phyloP scores from a whole-genome alignment of 345 rosid species.

The Salix dunnii region DNA sequence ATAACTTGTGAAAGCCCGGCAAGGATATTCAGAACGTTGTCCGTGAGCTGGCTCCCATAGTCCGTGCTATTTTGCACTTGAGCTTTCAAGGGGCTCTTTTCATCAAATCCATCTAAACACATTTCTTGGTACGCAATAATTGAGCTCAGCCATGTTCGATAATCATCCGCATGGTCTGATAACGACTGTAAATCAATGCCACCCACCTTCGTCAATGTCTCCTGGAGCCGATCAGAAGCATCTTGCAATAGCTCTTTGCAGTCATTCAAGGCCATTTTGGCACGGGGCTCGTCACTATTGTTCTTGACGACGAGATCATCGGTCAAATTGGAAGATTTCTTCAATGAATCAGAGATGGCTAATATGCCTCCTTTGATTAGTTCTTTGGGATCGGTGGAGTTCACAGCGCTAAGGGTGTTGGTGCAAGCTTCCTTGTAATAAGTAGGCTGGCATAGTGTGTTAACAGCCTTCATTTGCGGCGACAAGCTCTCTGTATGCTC shows the following conservation, averaged over 20 bases:
- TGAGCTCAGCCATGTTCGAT: constrained; percentile 21
- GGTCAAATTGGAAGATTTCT: constrained; percentile 13
- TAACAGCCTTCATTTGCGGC: constrained; percentile 30
- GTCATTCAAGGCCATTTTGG: constrained; percentile 19
- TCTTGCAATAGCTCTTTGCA: constrained; percentile 19
- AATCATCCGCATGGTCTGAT: constrained; percentile 10
- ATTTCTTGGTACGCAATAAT: constrained; percentile 24
- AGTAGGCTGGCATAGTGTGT: constrained; percentile 22
- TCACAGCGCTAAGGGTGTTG: constrained; percentile 1
- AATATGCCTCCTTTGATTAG: constrained; percentile 22
- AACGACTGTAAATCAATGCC: not conserved
- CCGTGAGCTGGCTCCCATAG: constrained; percentile 17
- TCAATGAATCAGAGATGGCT: constrained; percentile 15
- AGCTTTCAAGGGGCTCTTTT: not conserved
- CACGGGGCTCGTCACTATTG: not conserved
- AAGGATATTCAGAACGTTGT: constrained; percentile 22
- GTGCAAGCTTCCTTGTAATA: constrained; percentile 28
- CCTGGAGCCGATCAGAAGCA: constrained; percentile 20
- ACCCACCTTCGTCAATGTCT: not conserved
- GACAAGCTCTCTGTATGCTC: not conserved
- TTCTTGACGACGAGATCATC: constrained; percentile 14
- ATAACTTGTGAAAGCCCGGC: constrained; percentile 11
- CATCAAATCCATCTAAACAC: constrained; percentile 24
- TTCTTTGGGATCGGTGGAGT: constrained; percentile 23
- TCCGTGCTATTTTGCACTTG: constrained; percentile 1